Evolutionary conservation across 2,329 filamentous ascomycete genomes (phyloP).

Genomic region (Fusarium palustre): DNA sequence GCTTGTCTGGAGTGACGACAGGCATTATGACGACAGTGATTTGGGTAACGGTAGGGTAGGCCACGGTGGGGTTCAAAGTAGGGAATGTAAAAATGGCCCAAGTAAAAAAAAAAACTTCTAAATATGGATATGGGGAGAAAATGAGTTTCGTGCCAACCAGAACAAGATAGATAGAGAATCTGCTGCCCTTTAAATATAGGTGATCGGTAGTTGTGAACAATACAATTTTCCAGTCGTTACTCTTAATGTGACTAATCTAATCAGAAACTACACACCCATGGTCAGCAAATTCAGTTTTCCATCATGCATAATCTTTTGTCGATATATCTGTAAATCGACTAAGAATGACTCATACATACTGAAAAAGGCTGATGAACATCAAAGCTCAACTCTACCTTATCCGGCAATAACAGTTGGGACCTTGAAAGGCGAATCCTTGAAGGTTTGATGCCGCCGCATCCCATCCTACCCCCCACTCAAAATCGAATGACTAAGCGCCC

Average conservation of each 20-base stretch:
- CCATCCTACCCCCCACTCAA: conserved; percentile 37
- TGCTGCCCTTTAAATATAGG: conserved; percentile 15
- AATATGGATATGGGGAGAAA: conserved; percentile 18
- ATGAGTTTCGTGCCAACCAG: conserved; percentile 1
- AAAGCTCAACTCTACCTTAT: conserved; percentile 14
- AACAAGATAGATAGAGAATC: not conserved
- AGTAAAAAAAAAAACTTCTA: conserved; percentile 6
- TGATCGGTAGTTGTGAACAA: conserved; percentile 22
- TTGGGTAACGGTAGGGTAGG: conserved; percentile 16
- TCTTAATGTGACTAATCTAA: conserved; percentile 46
- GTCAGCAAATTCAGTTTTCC: conserved; percentile 34
- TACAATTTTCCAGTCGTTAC: conserved; percentile 24
- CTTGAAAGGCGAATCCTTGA: conserved; percentile 25
- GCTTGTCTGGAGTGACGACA: conserved; percentile 88
- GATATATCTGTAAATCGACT: conserved; percentile 34
- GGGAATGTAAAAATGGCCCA: not conserved
- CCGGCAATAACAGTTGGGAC: conserved; percentile 11
- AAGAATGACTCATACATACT: conserved; percentile 47
- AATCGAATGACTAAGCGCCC: conserved; percentile 16
- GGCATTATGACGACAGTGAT: conserved; percentile 73
- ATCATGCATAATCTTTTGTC: conserved; percentile 20
- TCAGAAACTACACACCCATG: conserved; percentile 19
- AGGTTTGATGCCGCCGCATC: conserved; percentile 31
- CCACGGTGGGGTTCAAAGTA: conserved; percentile 8
- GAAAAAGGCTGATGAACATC: conserved; percentile 15